Evolutionary conservation across 306 rosid genomes (phyloP).

Genomic region (Inga oerstediana): DNA sequence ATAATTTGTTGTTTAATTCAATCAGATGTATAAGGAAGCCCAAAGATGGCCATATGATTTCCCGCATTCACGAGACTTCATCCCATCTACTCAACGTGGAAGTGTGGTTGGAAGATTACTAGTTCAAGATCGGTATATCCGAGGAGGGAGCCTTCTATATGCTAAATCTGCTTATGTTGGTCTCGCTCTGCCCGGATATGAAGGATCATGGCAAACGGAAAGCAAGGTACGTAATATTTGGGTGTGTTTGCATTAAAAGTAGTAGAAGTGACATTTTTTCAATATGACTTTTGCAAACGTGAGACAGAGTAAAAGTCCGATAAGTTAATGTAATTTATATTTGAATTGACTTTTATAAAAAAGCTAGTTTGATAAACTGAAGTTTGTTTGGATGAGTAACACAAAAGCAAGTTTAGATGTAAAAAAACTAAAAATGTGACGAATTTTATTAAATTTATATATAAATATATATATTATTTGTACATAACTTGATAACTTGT

Average conservation of each 20-base stretch:
- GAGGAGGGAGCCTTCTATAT: slow-evolving; percentile 31
- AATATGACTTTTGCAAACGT: too few species aligned
- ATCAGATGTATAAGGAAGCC: slow-evolving; percentile 57
- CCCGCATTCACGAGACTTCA: slow-evolving; percentile 52
- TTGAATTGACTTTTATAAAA: too few species aligned
- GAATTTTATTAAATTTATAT: too few species aligned
- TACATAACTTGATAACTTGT: too few species aligned
- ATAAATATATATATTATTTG: too few species aligned
- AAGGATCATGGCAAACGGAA: slow-evolving; percentile 87
- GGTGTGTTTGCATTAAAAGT: not conserved
- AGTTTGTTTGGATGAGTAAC: too few species aligned
- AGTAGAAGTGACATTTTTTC: too few species aligned
- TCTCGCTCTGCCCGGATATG: slow-evolving; percentile 67
- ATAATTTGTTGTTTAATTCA: not conserved
- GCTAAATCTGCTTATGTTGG: slow-evolving; percentile 64
- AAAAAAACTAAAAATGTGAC: too few species aligned
- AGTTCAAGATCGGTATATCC: slow-evolving; percentile 60
- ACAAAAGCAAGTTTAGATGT: too few species aligned
- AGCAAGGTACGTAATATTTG: slow-evolving; percentile 54
- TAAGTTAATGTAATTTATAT: too few species aligned
- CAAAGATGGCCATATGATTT: slow-evolving; percentile 76
- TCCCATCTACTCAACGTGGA: slow-evolving; percentile 60
- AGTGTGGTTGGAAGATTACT: slow-evolving; percentile 54
- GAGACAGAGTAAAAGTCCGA: too few species aligned
- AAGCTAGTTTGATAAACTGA: too few species aligned